Base-by-base conservation (phyloP, 352 stramenopile genomes). In the Globisporangium cystogenes region DNA sequence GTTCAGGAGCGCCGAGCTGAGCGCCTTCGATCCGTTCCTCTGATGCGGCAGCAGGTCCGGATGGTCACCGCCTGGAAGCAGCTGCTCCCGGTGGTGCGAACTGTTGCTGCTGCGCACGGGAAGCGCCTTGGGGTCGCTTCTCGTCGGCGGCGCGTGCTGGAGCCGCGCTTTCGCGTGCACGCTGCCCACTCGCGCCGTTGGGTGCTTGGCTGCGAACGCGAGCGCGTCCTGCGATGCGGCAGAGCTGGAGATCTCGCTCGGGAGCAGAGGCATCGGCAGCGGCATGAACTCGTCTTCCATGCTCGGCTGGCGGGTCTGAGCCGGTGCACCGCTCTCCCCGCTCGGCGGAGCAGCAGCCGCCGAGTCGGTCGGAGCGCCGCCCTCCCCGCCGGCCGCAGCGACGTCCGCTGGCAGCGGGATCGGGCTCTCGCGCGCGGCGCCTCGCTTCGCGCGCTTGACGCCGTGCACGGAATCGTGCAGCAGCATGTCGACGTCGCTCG, bases 271-370 rank as follows among this genome's bases (percentile, higher is more conserved):
- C 18, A 84, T 33, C 40, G 76, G 69, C 4, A 85, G 62, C 21
- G 70, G 64, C 62, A 76, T 74, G 29, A 83, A 82, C 45, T 78
- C 61, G 31, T 81, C 70, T 20, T 68, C 56, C 7, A 45, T 47
- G 24, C 56, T 24, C 18, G 63, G 51, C 1, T 18, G 31, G 2
- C 21, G 20, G 5, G 43, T 45, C 10, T 7, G n/a, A 27, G 5
- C 36, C 2, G n/a, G 24, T 18, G 42, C 54, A n/a, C 27, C 20
- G 11, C 46, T 48, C 33, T 16, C 33, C 14, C 33, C 33, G 12
- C 33, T 39, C 14, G 33, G 11, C 5, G 33, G 3, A 3, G 31
- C 33, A 16, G 23, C 3, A 26, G 14, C 6, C 27, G 33, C 1
- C 10, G 33, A 11, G 18, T 10, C 33, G 14, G 33, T 4, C 11